Percentiles rank a stretch among this genome's conserved stretches.
Conservation (phyloP, 2,329 filamentous ascomycete species). For the Triangularia verruculosa region DNA sequence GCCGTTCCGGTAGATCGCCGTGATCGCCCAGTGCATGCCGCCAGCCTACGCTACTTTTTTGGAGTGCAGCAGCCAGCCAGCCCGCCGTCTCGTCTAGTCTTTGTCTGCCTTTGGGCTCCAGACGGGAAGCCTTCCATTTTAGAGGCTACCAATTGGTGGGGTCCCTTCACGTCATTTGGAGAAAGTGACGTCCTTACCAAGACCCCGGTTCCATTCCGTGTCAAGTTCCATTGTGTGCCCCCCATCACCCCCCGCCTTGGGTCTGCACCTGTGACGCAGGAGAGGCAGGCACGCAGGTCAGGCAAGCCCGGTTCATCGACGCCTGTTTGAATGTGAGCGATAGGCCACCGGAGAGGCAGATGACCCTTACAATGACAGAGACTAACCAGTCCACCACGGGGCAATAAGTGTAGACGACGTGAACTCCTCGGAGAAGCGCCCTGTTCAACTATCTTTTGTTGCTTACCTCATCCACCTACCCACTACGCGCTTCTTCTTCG, state of each 20-base stretch:
- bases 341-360: slow-evolving; percentile 14
- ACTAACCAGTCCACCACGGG: background rate
- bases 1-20: slow-evolving; percentile 3
- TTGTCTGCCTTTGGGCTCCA: background rate
- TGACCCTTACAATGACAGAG: slow-evolving; percentile 3
- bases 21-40: background rate
- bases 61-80: background rate
- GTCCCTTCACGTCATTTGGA: slow-evolving; percentile 7
- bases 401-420: background rate
- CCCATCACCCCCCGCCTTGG: background rate
- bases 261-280: slow-evolving; percentile 9
- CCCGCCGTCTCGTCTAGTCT: background rate
- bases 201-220: background rate
- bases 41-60: background rate
- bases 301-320: background rate
- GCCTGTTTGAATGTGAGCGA: slow-evolving; percentile 4
- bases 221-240: background rate
- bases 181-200: slow-evolving; percentile 1
- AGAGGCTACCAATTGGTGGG: background rate
- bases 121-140: background rate
- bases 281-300: background rate
- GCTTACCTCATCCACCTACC: background rate
- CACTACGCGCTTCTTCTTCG: background rate
- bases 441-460: background rate
- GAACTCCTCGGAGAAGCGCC: background rate